A percentile compares a stretch with the other conserved stretches of the same genome.
Conservation (phyloP, 305 asterid species). For the Fraxinus platypoda region DNA sequence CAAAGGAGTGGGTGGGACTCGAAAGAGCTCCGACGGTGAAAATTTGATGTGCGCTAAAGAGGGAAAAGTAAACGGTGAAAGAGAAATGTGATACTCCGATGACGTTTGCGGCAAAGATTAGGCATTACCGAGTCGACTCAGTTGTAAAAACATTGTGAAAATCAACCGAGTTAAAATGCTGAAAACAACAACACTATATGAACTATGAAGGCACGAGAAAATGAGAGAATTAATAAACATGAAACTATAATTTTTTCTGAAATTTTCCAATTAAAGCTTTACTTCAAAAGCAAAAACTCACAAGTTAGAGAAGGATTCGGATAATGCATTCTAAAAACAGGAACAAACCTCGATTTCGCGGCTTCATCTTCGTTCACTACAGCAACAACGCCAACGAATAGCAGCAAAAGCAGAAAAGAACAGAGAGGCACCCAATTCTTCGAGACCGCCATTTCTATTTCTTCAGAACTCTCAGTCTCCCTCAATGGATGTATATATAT, state of each 20-base stretch:
- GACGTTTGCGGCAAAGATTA: slow-evolving; percentile 6
- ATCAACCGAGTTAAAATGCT: slow-evolving; percentile 15
- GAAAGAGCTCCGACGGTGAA: slow-evolving; percentile 34
- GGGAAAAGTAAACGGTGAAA: slow-evolving; percentile 31
- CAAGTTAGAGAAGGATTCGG: background rate
- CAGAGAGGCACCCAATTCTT: slow-evolving; percentile 38
- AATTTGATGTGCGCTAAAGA: slow-evolving; percentile 15
- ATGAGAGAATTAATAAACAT: background rate
- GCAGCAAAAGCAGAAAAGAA: slow-evolving; percentile 35
- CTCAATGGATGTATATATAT: too few relatives aligned
- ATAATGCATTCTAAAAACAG: background rate
- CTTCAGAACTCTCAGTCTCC: background rate
- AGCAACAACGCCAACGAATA: slow-evolving; percentile 33
- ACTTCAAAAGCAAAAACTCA: background rate
- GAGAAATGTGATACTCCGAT: background rate
- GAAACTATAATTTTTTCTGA: background rate
- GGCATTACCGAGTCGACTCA: slow-evolving; percentile 23
- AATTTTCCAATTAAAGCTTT: background rate
- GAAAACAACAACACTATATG: slow-evolving; percentile 1
- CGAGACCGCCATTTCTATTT: slow-evolving; percentile 33
- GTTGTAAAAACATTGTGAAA: background rate
- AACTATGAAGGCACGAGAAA: background rate
- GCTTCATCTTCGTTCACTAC: slow-evolving; percentile 29
- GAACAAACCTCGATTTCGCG: slow-evolving; percentile 33
- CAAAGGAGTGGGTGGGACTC: background rate